Evolutionary conservation across 2,329 filamentous ascomycete genomes (phyloP).

Genomic region (Arthrobotrys musiformis): DNA sequence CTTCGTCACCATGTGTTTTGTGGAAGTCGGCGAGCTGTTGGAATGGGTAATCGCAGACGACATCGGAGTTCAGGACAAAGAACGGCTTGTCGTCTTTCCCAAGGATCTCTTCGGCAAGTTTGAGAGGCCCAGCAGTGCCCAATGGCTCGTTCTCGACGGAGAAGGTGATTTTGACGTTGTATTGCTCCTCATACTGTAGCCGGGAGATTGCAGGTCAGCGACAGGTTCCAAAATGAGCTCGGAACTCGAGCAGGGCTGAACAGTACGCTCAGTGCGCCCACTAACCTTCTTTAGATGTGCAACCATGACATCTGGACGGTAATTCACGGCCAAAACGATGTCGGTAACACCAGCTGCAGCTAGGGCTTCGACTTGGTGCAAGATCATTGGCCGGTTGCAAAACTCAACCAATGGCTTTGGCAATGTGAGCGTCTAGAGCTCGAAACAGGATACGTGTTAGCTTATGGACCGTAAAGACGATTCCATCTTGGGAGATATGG

Average conservation of each 20-base stretch:
- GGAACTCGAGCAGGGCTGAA: conserved; percentile 9
- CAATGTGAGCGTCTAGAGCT: conserved; percentile 85
- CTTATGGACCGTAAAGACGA: neutral
- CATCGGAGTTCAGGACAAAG: conserved; percentile 97
- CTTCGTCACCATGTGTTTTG: conserved; percentile 90
- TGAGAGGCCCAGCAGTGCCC: conserved; percentile 92
- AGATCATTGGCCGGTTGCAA: conserved; percentile 98
- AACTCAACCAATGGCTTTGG: conserved; percentile 99
- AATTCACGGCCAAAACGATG: conserved; percentile 98
- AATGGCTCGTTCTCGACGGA: conserved; percentile 96
- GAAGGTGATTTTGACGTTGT: conserved; percentile 95
- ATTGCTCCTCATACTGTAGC: conserved; percentile 84
- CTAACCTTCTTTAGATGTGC: conserved; percentile 86
- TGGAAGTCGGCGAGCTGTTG: conserved; percentile 89
- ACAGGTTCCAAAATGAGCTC: neutral
- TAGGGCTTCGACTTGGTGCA: conserved; percentile 95
- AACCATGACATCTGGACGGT: conserved; percentile 97
- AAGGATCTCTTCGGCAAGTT: conserved; percentile 91
- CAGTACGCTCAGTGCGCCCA: conserved; percentile 51
- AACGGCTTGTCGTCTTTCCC: conserved; percentile 94
- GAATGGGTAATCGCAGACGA: conserved; percentile 98
- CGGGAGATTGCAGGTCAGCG: neutral
- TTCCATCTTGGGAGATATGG: neutral
- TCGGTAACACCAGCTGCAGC: conserved; percentile 94
- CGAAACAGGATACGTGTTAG: conserved; percentile 54